A percentile compares a stretch with the other conserved stretches of the same genome.
Conservation (phyloP, 2,329 filamentous ascomycete species). For the Calonectria fujianensis region DNA sequence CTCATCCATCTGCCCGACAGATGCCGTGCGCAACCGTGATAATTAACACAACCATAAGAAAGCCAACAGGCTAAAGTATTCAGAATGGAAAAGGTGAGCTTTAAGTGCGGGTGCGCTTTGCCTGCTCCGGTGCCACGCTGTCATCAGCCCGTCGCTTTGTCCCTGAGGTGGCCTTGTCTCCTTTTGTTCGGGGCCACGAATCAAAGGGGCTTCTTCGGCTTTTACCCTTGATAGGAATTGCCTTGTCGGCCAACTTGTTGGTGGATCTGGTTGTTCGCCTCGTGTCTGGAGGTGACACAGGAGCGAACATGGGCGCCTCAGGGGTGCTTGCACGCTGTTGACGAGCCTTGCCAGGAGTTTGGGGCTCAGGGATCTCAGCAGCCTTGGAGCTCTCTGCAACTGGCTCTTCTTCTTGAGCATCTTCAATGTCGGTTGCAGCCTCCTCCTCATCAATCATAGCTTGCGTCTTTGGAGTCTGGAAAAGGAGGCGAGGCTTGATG, state of each 20-base stretch:
- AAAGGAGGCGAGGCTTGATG: slow-evolving; percentile 83
- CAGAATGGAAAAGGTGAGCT: slow-evolving; percentile 22
- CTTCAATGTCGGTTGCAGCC: slow-evolving; percentile 75
- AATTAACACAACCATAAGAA: slow-evolving; percentile 39
- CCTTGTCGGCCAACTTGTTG: slow-evolving; percentile 68
- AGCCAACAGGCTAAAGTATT: slow-evolving; percentile 18
- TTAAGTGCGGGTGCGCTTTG: slow-evolving; percentile 63
- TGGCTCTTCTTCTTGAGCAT: slow-evolving; percentile 56
- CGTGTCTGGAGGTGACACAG: slow-evolving; percentile 78
- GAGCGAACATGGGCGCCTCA: slow-evolving; percentile 72
- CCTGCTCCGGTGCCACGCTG: slow-evolving; percentile 53
- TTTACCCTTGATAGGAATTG: slow-evolving; percentile 64
- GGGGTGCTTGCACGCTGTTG: slow-evolving; percentile 66
- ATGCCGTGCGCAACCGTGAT: slow-evolving; percentile 33
- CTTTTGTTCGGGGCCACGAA: slow-evolving; percentile 81
- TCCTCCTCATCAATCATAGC: slow-evolving; percentile 75
- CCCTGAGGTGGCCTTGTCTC: slow-evolving; percentile 66
- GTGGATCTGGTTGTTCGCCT: slow-evolving; percentile 75
- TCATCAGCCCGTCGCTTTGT: slow-evolving; percentile 64
- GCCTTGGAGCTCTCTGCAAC: slow-evolving; percentile 39
- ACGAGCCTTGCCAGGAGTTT: slow-evolving; percentile 63
- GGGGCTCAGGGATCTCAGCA: slow-evolving; percentile 45
- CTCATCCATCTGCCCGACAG: slow-evolving; percentile 20
- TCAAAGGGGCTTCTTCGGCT: slow-evolving; percentile 77
- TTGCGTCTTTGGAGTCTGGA: slow-evolving; percentile 71